Base-by-base conservation (phyloP, 2,329 filamentous ascomycete genomes). In the Elsinoe ampelina region DNA sequence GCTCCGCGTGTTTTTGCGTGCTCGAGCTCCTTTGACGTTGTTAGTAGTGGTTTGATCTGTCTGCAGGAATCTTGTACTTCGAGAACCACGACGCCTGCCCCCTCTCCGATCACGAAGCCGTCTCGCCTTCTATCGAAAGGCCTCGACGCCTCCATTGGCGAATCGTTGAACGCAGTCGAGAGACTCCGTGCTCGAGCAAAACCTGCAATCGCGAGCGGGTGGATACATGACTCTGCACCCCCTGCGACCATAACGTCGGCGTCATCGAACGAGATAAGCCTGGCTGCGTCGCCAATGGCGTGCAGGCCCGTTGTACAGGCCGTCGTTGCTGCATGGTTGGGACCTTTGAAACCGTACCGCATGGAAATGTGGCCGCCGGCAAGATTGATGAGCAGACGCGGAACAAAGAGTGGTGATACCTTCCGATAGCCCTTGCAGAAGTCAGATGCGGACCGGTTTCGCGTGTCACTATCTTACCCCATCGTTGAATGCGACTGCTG, bases 201-300 rank as follows among this genome's bases (percentile, higher is more conserved):
- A 5, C 92, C 93, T 5, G 91, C 89, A 63, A 97, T 86, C 1
- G 92, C 88, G 42, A 98, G 78, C 8, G 93, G 93, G 67, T 98
- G 92, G 57, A 98, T 92, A 69, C 93, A 98, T 0, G 92, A 90
- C 71, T 98, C 93, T 7, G 92, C 83, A 26, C 92, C 92, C 41
- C 93, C 93, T n/a, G 93, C 90, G 7, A 98, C 74, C 90, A 98
- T 97, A 56, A 97, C 86, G 69, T 95, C 81, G 45, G 92, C 92
- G 68, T 97, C 92, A 5, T 90, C 91, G 66, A 84, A 85, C n/a
- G 86, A 82, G 60, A 98, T 92, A 68, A 96, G 89, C 15, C 92
- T 83, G n/a, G 87, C 85, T 5, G 93, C 93, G 69, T 98, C 93
- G 15, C 92, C 93, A 51, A 98, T 85, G 1, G 91, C 90, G 73